These are phyloP conservation scores for Cicer arietinum DNA, from an alignment of 306 rosid species.

Conservation along the genomic window DNA sequence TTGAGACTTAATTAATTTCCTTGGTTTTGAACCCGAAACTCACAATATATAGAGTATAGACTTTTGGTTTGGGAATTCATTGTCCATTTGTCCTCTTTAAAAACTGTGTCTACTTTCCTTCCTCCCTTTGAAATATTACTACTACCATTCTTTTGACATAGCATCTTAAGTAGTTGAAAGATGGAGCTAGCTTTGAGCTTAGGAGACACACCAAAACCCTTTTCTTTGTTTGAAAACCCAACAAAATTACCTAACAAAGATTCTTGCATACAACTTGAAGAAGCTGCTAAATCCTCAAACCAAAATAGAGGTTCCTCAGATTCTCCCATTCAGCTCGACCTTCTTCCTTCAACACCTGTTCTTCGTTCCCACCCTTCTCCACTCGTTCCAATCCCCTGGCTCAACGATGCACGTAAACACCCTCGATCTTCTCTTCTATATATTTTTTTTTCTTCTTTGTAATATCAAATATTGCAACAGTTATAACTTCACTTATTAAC, in stretches of 20 bases:
- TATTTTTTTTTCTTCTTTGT: not conserved
- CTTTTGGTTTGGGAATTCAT: too few species aligned
- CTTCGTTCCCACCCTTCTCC: conserved; percentile 55
- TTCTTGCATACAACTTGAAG: conserved; percentile 57
- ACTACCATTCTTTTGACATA: not conserved
- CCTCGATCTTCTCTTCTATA: not conserved
- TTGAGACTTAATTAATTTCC: too few species aligned
- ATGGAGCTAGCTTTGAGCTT: conserved; percentile 89
- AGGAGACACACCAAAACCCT: conserved; percentile 69
- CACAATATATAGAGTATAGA: too few species aligned
- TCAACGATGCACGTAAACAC: conserved; percentile 64
- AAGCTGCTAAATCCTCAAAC: conserved; percentile 22
- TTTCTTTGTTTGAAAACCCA: conserved; percentile 55
- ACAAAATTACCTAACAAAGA: conserved; percentile 43
- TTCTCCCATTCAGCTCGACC: conserved; percentile 86
- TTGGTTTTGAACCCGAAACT: too few species aligned
- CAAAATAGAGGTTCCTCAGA: conserved; percentile 55
- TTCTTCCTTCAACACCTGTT: conserved; percentile 79
- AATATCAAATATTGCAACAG: too few species aligned
- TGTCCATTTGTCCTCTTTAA: not conserved
- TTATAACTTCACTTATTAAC: too few species aligned
- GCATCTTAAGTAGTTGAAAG: not conserved
- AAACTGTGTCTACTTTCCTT: not conserved
- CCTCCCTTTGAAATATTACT: not conserved
- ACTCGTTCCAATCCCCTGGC: conserved; percentile 76